Evolutionary conservation across 352 stramenopile genomes (phyloP).

Genomic region (Phytophthora litchii): DNA sequence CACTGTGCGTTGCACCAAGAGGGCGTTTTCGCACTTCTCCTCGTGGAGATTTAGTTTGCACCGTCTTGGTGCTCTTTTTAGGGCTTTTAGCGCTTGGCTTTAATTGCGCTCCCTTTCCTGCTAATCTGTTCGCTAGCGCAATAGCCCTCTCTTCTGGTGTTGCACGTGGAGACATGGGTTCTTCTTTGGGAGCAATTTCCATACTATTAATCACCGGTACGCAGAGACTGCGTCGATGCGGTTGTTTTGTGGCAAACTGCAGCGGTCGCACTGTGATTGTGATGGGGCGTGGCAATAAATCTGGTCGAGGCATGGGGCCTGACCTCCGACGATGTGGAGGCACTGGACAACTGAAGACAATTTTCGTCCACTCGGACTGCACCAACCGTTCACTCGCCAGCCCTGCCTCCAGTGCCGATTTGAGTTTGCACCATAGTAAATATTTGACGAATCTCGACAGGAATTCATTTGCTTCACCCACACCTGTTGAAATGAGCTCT

Average conservation of each 20-base stretch:
- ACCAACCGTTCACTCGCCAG: slow-evolving; percentile 43
- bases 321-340: slow-evolving; percentile 38
- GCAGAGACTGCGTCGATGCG: slow-evolving; percentile 27
- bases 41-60: slow-evolving; percentile 35
- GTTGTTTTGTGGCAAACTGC: slow-evolving; percentile 42
- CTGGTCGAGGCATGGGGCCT: slow-evolving; percentile 44
- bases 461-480: slow-evolving; percentile 37
- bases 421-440: slow-evolving; percentile 60
- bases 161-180: slow-evolving; percentile 12
- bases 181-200: slow-evolving; percentile 17
- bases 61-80: slow-evolving; percentile 30
- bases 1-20: slow-evolving; percentile 16
- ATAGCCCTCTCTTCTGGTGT: slow-evolving; percentile 20
- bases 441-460: slow-evolving; percentile 52
- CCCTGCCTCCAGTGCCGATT: slow-evolving; percentile 39
- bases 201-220: slow-evolving; percentile 9
- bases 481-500: slow-evolving; percentile 62
- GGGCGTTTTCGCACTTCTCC: slow-evolving; percentile 30
- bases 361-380: slow-evolving; percentile 84
- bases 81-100: slow-evolving; percentile 28
- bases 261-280: slow-evolving; percentile 64
- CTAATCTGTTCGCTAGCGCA: slow-evolving; percentile 24
- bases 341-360: slow-evolving; percentile 61
- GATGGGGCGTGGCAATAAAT: slow-evolving; percentile 59
- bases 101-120: slow-evolving; percentile 25